A percentile compares a stretch with the other conserved stretches of the same genome.
These are phyloP conservation scores for Oldenlandia corymbosa DNA, from an alignment of 257 asterid genomes.

Conservation along the genomic window DNA sequence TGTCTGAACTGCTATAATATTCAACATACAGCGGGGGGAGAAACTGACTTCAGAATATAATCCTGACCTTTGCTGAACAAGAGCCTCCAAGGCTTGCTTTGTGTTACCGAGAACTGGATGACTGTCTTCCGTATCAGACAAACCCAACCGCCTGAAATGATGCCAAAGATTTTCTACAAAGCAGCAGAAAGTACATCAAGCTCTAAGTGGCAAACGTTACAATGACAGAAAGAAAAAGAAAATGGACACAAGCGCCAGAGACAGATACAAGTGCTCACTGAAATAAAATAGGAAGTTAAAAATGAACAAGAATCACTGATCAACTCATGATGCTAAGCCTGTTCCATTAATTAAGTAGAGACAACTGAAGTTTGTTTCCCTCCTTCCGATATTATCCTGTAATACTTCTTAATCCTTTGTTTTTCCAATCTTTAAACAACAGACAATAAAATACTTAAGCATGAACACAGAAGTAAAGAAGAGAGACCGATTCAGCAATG, in stretches of 20 bases:
- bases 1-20: neutral
- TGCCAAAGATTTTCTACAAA: slow-evolving; percentile 76
- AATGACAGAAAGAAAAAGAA: neutral
- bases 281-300: neutral
- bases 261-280: neutral
- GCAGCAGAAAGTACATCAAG: slow-evolving; percentile 10
- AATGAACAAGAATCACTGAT: neutral
- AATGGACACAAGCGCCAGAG: neutral
- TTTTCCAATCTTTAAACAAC: neutral
- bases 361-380: no score
- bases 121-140: slow-evolving; percentile 64
- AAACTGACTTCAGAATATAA: slow-evolving; percentile 4
- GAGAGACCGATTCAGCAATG: neutral
- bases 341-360: no score
- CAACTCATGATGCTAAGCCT: neutral
- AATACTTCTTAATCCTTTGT: neutral
- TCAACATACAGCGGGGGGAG: neutral
- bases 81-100: slow-evolving; percentile 59
- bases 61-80: slow-evolving; percentile 85
- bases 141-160: slow-evolving; percentile 78
- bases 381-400: neutral
- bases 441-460: neutral
- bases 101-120: slow-evolving; percentile 59
- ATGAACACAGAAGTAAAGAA: neutral
- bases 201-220: neutral